phyloP scores from a whole-genome alignment of 495 filamentous ascomycete species.

The Pyronema domesticum region DNA sequence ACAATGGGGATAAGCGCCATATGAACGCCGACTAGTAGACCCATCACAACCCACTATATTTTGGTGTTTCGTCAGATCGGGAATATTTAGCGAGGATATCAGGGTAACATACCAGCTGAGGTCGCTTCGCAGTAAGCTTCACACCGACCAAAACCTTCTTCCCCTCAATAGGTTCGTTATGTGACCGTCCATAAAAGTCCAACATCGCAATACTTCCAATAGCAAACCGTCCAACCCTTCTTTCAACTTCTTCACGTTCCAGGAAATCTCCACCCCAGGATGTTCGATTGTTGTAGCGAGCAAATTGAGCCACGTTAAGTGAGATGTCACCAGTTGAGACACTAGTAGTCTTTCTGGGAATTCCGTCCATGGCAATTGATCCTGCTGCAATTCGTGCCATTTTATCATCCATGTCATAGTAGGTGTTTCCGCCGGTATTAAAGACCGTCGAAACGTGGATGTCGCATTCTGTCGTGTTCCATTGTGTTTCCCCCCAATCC shows the following conservation, averaged over 20 bases:
- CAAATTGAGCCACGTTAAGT: not conserved
- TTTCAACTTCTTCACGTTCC: not conserved
- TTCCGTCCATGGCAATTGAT: not conserved
- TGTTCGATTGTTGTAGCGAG: not conserved
- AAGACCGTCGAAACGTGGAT: not conserved
- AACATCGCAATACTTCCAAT: conserved; percentile 1
- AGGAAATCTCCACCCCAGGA: not conserved
- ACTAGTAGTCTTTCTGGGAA: not conserved
- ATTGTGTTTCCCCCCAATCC: not conserved
- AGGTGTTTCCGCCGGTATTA: not conserved
- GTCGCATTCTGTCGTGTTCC: not conserved
- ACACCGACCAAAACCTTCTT: not conserved
- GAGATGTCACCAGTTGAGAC: no score
- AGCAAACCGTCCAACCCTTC: not conserved
- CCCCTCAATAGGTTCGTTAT: not conserved
- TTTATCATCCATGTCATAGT: not conserved
- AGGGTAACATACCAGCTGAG: not conserved
- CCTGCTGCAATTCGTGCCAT: not conserved
- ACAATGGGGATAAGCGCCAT: not conserved
- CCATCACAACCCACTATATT: not conserved
- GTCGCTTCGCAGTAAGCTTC: not conserved
- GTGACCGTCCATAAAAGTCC: not conserved
- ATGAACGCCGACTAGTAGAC: not conserved
- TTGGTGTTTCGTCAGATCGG: not conserved
- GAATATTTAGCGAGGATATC: not conserved